These are phyloP conservation scores for Solanum pennellii DNA, from an alignment of 257 asterid species.

Conservation along the genomic window DNA sequence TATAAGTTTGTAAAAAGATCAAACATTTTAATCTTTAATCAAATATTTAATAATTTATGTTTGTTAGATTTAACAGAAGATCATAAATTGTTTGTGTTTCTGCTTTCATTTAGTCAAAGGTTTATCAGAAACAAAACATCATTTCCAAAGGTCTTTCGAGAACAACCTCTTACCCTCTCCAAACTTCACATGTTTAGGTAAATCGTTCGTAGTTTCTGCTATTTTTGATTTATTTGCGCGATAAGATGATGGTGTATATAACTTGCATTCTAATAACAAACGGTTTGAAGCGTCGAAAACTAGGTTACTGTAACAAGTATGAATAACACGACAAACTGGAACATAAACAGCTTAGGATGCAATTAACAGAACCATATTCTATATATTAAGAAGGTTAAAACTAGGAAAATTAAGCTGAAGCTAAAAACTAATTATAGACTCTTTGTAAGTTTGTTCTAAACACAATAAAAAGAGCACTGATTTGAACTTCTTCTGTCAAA, in stretches of 20 bases:
- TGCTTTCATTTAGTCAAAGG: background rate
- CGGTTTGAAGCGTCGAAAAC: background rate
- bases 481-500: background rate
- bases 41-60: background rate
- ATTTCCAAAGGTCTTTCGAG: background rate
- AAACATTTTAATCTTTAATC: background rate
- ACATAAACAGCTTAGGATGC: background rate
- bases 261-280: background rate
- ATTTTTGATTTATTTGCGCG: background rate
- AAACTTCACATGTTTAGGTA: background rate
- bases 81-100: background rate
- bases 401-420: background rate
- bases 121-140: too few species aligned
- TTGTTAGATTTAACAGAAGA: background rate
- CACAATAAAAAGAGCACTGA: background rate
- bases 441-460: background rate
- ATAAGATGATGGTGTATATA: background rate
- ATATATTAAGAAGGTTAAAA: background rate
- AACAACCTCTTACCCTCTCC: background rate
- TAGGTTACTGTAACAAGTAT: background rate
- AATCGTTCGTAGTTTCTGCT: background rate
- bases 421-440: background rate
- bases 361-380: background rate
- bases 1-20: too few species aligned
- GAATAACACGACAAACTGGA: background rate